Percentiles rank a stretch among this genome's conserved stretches.
Evolutionary conservation across 2,329 filamentous ascomycete genomes (phyloP).

Genomic region (Pseudogymnoascus sp.): DNA sequence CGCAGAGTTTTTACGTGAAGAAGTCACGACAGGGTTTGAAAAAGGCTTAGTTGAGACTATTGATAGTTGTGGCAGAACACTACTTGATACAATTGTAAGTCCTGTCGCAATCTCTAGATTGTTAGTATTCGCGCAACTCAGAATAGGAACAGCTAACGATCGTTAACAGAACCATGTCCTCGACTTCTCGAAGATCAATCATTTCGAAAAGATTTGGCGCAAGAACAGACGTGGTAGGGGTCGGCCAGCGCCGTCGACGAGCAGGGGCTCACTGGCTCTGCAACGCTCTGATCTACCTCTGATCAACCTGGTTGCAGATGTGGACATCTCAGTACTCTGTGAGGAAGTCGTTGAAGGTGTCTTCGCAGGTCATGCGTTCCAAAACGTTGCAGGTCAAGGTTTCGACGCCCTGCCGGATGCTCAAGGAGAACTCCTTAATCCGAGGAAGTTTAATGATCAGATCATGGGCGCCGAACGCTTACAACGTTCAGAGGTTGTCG

Average conservation of each 20-base stretch:
- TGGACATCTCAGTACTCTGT: conserved; percentile 26
- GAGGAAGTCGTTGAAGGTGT: conserved; percentile 24
- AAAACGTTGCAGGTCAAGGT: conserved; percentile 24
- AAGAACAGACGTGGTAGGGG: conserved; percentile 14
- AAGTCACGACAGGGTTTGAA: conserved; percentile 36
- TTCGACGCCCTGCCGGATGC: conserved; percentile 16
- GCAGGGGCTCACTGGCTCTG: conserved; percentile 10
- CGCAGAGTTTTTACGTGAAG: conserved; percentile 42
- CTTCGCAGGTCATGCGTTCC: conserved; percentile 26
- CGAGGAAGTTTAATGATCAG: neutral
- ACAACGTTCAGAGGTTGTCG: conserved; percentile 14
- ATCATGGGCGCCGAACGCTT: neutral
- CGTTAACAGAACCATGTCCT: conserved; percentile 31
- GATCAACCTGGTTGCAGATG: conserved; percentile 23
- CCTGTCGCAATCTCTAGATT: conserved; percentile 35
- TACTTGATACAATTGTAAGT: conserved; percentile 38
- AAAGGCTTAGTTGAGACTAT: conserved; percentile 38
- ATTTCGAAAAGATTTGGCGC: conserved; percentile 19
- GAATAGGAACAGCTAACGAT: too few species aligned
- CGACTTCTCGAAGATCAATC: conserved; percentile 47
- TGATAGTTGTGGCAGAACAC: conserved; percentile 40
- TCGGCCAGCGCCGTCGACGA: too few species aligned
- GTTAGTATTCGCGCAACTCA: conserved; percentile 28
- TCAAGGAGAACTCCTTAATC: neutral
- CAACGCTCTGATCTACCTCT: conserved; percentile 21